These are phyloP conservation scores for Euphorbia corollata DNA, from an alignment of 441 rosid genomes.

Conservation along the genomic window DNA sequence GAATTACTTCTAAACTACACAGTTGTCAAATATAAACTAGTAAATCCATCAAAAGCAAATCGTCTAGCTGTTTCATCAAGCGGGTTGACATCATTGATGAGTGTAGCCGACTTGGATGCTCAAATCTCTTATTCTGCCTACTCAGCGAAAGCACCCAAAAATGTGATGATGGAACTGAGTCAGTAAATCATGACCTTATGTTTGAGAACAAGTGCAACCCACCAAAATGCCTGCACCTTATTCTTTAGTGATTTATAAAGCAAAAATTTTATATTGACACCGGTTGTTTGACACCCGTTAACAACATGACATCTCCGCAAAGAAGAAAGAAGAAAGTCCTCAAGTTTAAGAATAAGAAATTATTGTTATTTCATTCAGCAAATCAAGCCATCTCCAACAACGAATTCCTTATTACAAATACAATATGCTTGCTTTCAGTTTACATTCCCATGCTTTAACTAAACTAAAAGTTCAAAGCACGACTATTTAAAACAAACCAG, in stretches of 20 bases:
- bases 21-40: too few species aligned
- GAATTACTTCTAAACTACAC: too few species aligned
- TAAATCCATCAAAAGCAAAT: too few species aligned
- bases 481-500: not conserved
- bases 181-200: not conserved
- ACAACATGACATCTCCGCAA: not conserved
- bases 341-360: not conserved
- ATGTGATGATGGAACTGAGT: not conserved
- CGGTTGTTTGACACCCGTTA: too few species aligned
- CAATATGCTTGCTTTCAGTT: not conserved
- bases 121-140: not conserved
- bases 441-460: not conserved
- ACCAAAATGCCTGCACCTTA: conserved; percentile 10
- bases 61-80: too few species aligned
- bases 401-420: not conserved
- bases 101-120: not conserved
- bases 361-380: not conserved
- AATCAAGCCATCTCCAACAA: not conserved
- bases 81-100: too few species aligned
- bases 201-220: conserved; percentile 11
- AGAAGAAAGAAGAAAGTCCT: not conserved
- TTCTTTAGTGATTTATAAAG: not conserved
- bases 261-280: too few species aligned
- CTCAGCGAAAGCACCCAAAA: not conserved
- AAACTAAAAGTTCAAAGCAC: not conserved